These are phyloP conservation scores for Ocimum tenuiflorum DNA, from an alignment of 257 asterid species.

Conservation along the genomic window DNA sequence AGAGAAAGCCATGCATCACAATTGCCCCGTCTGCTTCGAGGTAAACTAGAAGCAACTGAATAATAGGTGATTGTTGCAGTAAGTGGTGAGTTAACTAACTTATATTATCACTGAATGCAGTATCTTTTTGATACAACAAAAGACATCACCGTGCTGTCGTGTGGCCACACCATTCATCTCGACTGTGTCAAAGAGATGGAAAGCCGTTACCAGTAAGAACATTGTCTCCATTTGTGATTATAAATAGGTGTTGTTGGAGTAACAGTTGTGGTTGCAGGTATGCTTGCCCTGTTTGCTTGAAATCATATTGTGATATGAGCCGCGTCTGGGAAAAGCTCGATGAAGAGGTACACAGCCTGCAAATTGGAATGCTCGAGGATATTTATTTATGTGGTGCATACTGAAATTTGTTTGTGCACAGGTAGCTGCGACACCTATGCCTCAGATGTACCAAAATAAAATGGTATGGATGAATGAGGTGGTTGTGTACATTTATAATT, in stretches of 20 bases:
- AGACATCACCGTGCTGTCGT: conserved; percentile 42
- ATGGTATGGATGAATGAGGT: conserved; percentile 34
- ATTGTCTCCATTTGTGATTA: not conserved
- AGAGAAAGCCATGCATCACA: conserved; percentile 75
- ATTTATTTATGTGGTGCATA: not conserved
- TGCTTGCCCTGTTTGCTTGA: conserved; percentile 61
- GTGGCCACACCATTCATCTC: conserved; percentile 71
- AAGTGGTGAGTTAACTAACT: conserved; percentile 1
- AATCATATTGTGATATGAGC: conserved; percentile 60
- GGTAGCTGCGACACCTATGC: conserved; percentile 61
- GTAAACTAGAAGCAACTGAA: conserved; percentile 21
- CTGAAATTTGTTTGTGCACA: conserved; percentile 10
- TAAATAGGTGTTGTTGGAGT: not conserved
- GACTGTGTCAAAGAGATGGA: conserved; percentile 62
- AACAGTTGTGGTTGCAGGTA: conserved; percentile 33
- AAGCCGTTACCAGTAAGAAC: conserved; percentile 43
- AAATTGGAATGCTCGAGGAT: no score
- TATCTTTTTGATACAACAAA: conserved; percentile 49
- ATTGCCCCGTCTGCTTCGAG: conserved; percentile 74
- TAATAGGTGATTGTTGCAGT: not conserved
- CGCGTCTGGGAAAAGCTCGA: conserved; percentile 55
- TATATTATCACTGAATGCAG: conserved; percentile 24
- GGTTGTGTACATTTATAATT: no score
- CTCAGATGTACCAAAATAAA: conserved; percentile 45
- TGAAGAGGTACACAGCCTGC: conserved; percentile 34